Evolutionary conservation across 192 early-diverging fungal species (phyloP), one percentile per base, ranked within the genome.

Genomic region (Geosiphon pyriformis): DNA sequence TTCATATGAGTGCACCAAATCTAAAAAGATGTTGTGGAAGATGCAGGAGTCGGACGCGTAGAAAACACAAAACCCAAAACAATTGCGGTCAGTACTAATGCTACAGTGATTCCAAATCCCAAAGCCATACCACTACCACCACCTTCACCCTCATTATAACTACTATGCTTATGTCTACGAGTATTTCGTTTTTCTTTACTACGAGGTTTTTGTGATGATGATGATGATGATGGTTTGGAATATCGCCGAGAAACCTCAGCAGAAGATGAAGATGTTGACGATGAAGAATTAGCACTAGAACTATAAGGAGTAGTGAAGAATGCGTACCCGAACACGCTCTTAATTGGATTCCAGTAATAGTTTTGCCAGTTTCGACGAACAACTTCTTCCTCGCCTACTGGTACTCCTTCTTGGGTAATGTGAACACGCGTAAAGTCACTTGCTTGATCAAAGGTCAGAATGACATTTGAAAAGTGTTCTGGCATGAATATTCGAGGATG

Each of bases 331-430:
- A 95, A 97, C 22, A 88, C 83, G 58, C 81, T 80, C 72, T 95
- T 94, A 72, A 97, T 97, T 46, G 88, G 74, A 74, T 90, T 87
- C 92, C 92, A 96, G 81, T 95, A 97, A 78, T 93, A 97, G 59
- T 83, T 82, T 42, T 82, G 82, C 94, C 94, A 98, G 81, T 98
- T 95, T 34, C 78, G 77, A 67, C 83, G 82, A 31, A 89, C 92
- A n/a, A 80, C 78, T 1, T 92, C 91, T 76, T 91, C 90, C 73
- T 96, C 91, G 31, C 90, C 92, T 42, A 95, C 67, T 0, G 95
- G 95, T 29, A 98, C 90, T 4, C 88, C 88, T 11, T 78, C 82
- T 75, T 98, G 95, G 55, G 76, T 85, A 50, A 98, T 62, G 46
- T 86, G 73, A 64, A 98, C 70, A 22, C 69, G 79, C 0, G 88